Evolutionary conservation across 1,284 basidiomycete species (phyloP).

Genomic region (Papiliotrema fonsecae): DNA sequence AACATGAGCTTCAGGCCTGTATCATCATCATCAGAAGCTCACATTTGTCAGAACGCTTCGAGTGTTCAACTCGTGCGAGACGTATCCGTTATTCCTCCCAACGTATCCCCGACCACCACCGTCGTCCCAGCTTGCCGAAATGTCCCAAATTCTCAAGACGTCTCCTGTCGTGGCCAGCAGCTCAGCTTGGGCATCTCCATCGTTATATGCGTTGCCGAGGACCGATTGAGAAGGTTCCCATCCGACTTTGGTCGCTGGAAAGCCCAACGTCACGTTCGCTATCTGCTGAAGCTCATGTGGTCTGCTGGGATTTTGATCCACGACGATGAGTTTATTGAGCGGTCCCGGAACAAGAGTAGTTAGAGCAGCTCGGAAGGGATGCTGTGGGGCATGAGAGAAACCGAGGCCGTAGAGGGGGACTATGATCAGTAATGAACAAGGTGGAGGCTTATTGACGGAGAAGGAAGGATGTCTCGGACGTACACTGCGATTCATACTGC

Average conservation of each 20-base stretch:
- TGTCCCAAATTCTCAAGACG: slow-evolving; percentile 81
- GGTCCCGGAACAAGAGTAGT: slow-evolving; percentile 38
- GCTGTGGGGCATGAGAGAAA: slow-evolving; percentile 39
- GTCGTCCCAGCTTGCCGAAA: slow-evolving; percentile 51
- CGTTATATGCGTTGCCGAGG: slow-evolving; percentile 17
- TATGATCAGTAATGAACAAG: slow-evolving; percentile 14
- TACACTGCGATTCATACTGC: slow-evolving; percentile 15
- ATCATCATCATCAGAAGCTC: slow-evolving; percentile 13
- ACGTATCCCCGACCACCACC: slow-evolving; percentile 57
- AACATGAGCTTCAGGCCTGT: slow-evolving; percentile 8
- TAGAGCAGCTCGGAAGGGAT: slow-evolving; percentile 40
- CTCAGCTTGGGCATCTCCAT: slow-evolving; percentile 52
- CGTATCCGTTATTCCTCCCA: slow-evolving; percentile 54
- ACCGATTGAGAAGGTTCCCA: slow-evolving; percentile 44
- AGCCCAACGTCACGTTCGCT: slow-evolving; percentile 29
- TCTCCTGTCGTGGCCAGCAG: slow-evolving; percentile 86
- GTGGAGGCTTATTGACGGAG: not conserved
- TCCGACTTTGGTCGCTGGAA: slow-evolving; percentile 46
- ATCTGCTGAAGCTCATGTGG: slow-evolving; percentile 29
- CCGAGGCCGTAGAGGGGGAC: slow-evolving; percentile 45
- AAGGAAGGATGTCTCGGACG: slow-evolving; percentile 1
- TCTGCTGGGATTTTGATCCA: slow-evolving; percentile 22
- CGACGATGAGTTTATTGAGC: slow-evolving; percentile 40
- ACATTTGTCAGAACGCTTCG: slow-evolving; percentile 67
- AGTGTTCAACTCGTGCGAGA: slow-evolving; percentile 49